phyloP scores from a whole-genome alignment of 78 protist species.

The Dictyostelium purpureum region DNA sequence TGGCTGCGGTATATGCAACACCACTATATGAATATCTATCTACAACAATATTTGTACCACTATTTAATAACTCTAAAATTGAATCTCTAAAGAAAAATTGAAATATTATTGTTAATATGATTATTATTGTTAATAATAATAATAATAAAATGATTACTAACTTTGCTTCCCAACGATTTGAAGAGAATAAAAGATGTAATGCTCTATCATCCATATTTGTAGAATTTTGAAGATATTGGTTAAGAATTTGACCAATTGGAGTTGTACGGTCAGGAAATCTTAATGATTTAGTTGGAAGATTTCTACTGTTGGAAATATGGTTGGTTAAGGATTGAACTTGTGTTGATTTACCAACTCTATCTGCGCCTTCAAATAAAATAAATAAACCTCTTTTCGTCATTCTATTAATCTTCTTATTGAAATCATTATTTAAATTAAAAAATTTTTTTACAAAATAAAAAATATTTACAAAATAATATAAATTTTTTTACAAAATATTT shows the following conservation, averaged over 20 bases:
- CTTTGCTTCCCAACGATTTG: slow-evolving; percentile 93
- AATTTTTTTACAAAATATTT: too few species aligned
- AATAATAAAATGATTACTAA: too few species aligned
- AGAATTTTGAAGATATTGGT: slow-evolving; percentile 82
- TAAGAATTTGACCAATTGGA: slow-evolving; percentile 84
- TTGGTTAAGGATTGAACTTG: slow-evolving; percentile 60
- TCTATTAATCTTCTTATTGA: too few species aligned
- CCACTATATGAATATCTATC: slow-evolving; percentile 95
- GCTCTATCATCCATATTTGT: slow-evolving; percentile 87
- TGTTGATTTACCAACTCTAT: slow-evolving; percentile 91
- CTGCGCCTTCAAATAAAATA: slow-evolving; percentile 91
- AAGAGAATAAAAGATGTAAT: slow-evolving; percentile 91
- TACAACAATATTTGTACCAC: slow-evolving; percentile 85
- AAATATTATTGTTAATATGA: not conserved
- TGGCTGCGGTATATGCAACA: slow-evolving; percentile 93
- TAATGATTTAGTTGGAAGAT: not conserved
- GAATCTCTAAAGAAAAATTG: slow-evolving; percentile 21
- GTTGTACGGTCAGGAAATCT: slow-evolving; percentile 89
- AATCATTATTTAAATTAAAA: too few species aligned
- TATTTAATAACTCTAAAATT: slow-evolving; percentile 31
- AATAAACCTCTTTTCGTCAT: slow-evolving; percentile 86
- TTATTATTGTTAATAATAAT: not conserved
- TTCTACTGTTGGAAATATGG: not conserved
- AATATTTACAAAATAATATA: too few species aligned
- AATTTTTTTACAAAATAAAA: too few species aligned